Conservation (phyloP, 2,329 filamentous ascomycete species). For the Fusarium globosum region DNA sequence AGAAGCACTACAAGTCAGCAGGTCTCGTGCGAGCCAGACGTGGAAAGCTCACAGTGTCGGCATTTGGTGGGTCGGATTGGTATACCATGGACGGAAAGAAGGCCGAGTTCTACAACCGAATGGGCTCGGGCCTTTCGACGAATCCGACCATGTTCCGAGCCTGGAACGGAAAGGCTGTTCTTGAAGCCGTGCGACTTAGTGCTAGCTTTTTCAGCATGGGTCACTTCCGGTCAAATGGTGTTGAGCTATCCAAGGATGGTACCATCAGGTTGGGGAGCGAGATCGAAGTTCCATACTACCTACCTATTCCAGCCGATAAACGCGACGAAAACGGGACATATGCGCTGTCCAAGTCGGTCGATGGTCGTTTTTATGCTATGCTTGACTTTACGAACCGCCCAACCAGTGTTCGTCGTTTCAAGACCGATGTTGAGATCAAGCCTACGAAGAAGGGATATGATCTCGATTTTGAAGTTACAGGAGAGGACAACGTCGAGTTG, state of each 20-base stretch:
- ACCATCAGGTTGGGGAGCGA: neutral
- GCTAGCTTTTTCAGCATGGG: conserved; percentile 32
- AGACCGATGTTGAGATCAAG: conserved; percentile 11
- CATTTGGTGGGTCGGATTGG: conserved; percentile 31
- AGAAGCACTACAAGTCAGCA: conserved; percentile 2
- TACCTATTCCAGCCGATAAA: conserved; percentile 3
- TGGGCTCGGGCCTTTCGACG: conserved; percentile 27
- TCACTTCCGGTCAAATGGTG: conserved; percentile 27
- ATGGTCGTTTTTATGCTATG: conserved; percentile 22
- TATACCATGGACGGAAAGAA: conserved; percentile 25
- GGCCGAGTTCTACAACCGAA: conserved; percentile 24
- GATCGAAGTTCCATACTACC: conserved; percentile 19
- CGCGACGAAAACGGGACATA: conserved; percentile 17
- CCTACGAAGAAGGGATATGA: conserved; percentile 12
- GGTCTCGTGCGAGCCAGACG: conserved; percentile 11
- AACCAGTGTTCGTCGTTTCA: conserved; percentile 12
- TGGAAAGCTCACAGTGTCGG: conserved; percentile 23
- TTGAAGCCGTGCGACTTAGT: conserved; percentile 18
- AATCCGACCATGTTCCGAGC: conserved; percentile 34
- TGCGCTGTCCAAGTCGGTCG: conserved; percentile 2
- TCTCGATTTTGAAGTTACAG: conserved; percentile 10
- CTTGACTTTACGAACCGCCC: conserved; percentile 18
- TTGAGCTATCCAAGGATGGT: neutral
- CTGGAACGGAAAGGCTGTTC: conserved; percentile 29
- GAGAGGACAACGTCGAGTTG: conserved; percentile 24